A percentile compares a stretch with the other conserved stretches of the same genome.
These are phyloP conservation scores for Xylaria polymorpha DNA, from an alignment of 2,329 filamentous ascomycete genomes.

Conservation along the genomic window DNA sequence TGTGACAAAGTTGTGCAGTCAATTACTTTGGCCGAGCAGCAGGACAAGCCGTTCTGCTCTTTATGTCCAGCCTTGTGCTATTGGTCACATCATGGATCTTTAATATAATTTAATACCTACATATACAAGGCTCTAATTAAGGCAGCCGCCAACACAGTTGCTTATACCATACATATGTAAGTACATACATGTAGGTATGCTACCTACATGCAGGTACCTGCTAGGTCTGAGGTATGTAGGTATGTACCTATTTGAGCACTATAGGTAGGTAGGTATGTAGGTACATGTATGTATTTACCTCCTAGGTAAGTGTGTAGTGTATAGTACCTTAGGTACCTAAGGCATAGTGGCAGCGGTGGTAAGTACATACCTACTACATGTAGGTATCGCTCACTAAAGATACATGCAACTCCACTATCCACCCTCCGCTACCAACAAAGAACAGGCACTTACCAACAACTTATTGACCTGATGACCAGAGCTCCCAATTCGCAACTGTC, in stretches of 20 bases:
- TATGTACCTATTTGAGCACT: too few relatives aligned
- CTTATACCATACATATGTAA: too few relatives aligned
- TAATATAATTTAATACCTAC: not conserved
- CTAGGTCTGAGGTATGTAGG: too few relatives aligned
- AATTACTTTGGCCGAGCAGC: not conserved
- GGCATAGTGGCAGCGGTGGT: too few relatives aligned
- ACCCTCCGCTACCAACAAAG: not conserved
- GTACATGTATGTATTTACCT: too few relatives aligned
- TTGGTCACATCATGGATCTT: not conserved
- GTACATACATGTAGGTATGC: too few relatives aligned
- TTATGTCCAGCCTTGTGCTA: constrained; percentile 1
- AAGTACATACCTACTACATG: too few relatives aligned
- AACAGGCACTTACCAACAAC: constrained; percentile 3
- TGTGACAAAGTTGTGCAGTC: not conserved
- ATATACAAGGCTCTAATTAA: not conserved
- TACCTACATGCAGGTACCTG: too few relatives aligned
- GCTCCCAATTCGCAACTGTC: not conserved
- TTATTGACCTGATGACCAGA: not conserved
- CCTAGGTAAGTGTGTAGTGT: too few relatives aligned
- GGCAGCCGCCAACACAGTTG: not conserved
- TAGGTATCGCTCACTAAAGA: not conserved
- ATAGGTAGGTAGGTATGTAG: too few relatives aligned
- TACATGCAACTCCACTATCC: not conserved
- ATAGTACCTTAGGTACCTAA: too few relatives aligned
- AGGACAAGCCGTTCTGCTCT: not conserved